Conservation (phyloP, 768 basidiomycete genomes). For the Clathrus columnatus region DNA sequence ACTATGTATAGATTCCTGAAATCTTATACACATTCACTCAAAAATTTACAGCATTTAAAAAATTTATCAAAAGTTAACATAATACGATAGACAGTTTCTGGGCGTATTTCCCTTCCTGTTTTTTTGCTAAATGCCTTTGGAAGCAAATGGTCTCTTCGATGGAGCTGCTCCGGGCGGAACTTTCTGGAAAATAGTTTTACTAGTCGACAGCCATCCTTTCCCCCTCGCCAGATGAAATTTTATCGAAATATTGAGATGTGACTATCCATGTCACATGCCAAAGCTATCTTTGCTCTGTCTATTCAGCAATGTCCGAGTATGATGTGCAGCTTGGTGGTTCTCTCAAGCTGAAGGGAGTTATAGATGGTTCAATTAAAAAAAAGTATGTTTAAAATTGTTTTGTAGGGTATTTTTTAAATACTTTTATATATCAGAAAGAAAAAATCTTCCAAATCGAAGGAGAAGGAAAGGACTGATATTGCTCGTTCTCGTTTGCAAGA, state of each 20-base stretch:
- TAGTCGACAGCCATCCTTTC: neutral
- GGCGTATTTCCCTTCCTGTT: neutral
- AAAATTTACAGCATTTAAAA: too few relatives aligned
- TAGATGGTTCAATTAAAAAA: constrained; percentile 73
- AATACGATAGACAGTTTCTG: too few relatives aligned
- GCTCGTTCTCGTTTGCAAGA: constrained; percentile 20
- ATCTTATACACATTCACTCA: too few relatives aligned
- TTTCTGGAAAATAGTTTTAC: neutral
- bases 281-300: constrained; percentile 1
- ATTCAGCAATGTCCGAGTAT: constrained; percentile 64
- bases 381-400: constrained; percentile 43
- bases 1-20: too few relatives aligned
- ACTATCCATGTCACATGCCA: constrained; percentile 1
- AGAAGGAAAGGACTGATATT: constrained; percentile 37
- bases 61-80: too few relatives aligned
- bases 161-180: neutral
- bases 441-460: constrained; percentile 63
- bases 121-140: neutral
- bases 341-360: constrained; percentile 78
- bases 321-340: constrained; percentile 78
- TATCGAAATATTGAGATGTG: neutral
- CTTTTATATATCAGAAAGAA: constrained; percentile 65
- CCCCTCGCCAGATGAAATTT: neutral
- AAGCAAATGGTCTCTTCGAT: neutral
- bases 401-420: neutral